Conservation (phyloP, 768 basidiomycete genomes). For the Pleurotus sapidus region DNA sequence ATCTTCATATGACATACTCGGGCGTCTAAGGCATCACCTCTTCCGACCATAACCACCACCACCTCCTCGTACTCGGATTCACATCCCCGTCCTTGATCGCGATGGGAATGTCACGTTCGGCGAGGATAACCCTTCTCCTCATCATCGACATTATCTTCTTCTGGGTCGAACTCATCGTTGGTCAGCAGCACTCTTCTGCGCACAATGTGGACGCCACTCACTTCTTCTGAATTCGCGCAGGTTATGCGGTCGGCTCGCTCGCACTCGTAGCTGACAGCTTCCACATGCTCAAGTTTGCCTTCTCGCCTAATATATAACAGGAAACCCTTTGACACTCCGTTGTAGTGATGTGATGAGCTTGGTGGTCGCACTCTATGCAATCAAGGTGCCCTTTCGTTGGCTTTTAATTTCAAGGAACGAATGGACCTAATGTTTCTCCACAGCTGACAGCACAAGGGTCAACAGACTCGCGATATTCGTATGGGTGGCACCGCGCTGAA, state of each 20-base stretch:
- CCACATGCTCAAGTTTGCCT: constrained; percentile 94
- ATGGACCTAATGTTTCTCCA: constrained; percentile 5
- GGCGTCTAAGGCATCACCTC: too few species aligned
- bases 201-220: neutral
- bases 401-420: neutral
- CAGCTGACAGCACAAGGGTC: constrained; percentile 65
- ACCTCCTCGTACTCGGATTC: too few species aligned
- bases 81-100: neutral
- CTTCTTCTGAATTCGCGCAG: constrained; percentile 33
- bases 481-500: constrained; percentile 99
- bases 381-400: constrained; percentile 49
- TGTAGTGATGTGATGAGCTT: constrained; percentile 94
- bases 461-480: constrained; percentile 79
- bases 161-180: constrained; percentile 79
- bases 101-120: constrained; percentile 60
- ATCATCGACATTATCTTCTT: constrained; percentile 87
- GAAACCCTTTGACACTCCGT: constrained; percentile 12
- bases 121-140: constrained; percentile 73
- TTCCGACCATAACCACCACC: too few species aligned
- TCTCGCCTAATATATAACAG: constrained; percentile 8
- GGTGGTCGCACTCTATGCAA: constrained; percentile 92
- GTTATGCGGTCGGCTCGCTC: constrained; percentile 94
- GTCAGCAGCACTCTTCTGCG: constrained; percentile 32
- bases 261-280: constrained; percentile 96
- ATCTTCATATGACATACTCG: too few species aligned